phyloP scores from a whole-genome alignment of 768 basidiomycete genomes.

The Hygrocybe punicea region DNA sequence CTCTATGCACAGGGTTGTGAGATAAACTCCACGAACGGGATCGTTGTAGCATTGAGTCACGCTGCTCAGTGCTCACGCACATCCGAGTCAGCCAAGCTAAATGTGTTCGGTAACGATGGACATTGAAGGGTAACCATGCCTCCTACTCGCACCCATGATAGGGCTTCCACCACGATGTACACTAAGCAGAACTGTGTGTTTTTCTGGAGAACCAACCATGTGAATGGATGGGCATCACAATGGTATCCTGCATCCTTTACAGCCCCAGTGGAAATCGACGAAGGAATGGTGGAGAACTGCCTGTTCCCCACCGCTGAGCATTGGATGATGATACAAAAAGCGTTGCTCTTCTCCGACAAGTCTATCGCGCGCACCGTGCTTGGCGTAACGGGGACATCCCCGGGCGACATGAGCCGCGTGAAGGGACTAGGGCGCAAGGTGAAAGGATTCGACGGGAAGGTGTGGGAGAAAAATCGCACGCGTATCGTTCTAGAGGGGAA shows the following conservation, averaged over 20 bases:
- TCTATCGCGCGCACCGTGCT: slow-evolving; percentile 44
- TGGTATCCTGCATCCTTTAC: slow-evolving; percentile 50
- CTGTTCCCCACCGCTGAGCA: slow-evolving; percentile 54
- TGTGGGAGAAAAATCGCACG: slow-evolving; percentile 46
- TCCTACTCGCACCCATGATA: background rate
- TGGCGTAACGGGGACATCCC: slow-evolving; percentile 29
- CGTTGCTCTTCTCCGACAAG: slow-evolving; percentile 50
- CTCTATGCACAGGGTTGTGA: too few species aligned
- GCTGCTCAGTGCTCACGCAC: too few species aligned
- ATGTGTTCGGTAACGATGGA: too few species aligned
- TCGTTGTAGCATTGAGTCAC: too few species aligned
- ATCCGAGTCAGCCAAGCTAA: too few species aligned
- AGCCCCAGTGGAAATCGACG: slow-evolving; percentile 31
- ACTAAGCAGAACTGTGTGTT: slow-evolving; percentile 39
- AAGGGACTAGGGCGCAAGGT: slow-evolving; percentile 56
- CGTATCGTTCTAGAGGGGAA: slow-evolving; percentile 54
- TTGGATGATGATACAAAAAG: slow-evolving; percentile 69
- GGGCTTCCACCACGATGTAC: slow-evolving; percentile 9
- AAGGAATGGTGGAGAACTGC: slow-evolving; percentile 27
- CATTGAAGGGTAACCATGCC: too few species aligned
- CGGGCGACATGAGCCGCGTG: slow-evolving; percentile 39
- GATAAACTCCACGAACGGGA: too few species aligned
- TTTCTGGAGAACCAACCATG: slow-evolving; percentile 45
- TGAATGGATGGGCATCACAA: slow-evolving; percentile 48
- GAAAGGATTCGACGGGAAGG: slow-evolving; percentile 43